A percentile compares a stretch with the other conserved stretches of the same genome.
phyloP scores from a whole-genome alignment of 768 basidiomycete genomes.

The Gloeophyllum trabeum region DNA sequence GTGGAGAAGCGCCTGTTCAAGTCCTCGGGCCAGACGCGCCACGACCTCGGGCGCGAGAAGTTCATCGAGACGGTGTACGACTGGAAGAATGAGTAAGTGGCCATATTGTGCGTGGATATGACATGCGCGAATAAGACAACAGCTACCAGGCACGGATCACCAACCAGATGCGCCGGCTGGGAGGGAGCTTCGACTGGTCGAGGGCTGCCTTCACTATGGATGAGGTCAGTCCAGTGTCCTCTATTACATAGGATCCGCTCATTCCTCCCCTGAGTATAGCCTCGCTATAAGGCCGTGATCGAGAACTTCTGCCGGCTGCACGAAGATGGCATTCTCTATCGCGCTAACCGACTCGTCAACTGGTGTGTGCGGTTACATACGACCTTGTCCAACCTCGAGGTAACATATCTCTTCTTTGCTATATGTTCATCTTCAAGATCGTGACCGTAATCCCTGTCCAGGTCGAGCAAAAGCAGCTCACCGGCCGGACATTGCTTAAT shows the following conservation, averaged over 20 bases:
- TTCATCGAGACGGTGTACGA: slow-evolving; percentile 88
- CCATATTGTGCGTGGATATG: background rate
- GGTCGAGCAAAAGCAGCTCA: slow-evolving; percentile 89
- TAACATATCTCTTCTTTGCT: slow-evolving; percentile 14
- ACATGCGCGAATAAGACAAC: slow-evolving; percentile 1
- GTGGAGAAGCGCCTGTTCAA: slow-evolving; percentile 92
- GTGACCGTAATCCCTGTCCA: slow-evolving; percentile 14
- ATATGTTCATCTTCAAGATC: background rate
- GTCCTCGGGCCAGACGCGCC: slow-evolving; percentile 67
- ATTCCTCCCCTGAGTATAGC: slow-evolving; percentile 21
- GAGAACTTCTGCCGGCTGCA: slow-evolving; percentile 88
- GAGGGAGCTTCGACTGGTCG: slow-evolving; percentile 92
- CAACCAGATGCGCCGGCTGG: slow-evolving; percentile 76
- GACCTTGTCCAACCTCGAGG: slow-evolving; percentile 95
- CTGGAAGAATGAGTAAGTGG: slow-evolving; percentile 90
- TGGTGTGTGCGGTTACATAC: slow-evolving; percentile 97
- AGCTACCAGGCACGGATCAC: slow-evolving; percentile 94
- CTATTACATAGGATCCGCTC: background rate
- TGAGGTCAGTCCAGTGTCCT: slow-evolving; percentile 32
- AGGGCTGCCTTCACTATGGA: slow-evolving; percentile 94
- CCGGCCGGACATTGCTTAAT: slow-evolving; percentile 72
- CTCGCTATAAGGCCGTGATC: slow-evolving; percentile 75
- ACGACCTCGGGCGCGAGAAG: slow-evolving; percentile 89
- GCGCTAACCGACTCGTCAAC: slow-evolving; percentile 93
- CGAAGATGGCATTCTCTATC: slow-evolving; percentile 87